Base-by-base conservation (phyloP, 257 asterid species). In the Salvia hispanica region DNA sequence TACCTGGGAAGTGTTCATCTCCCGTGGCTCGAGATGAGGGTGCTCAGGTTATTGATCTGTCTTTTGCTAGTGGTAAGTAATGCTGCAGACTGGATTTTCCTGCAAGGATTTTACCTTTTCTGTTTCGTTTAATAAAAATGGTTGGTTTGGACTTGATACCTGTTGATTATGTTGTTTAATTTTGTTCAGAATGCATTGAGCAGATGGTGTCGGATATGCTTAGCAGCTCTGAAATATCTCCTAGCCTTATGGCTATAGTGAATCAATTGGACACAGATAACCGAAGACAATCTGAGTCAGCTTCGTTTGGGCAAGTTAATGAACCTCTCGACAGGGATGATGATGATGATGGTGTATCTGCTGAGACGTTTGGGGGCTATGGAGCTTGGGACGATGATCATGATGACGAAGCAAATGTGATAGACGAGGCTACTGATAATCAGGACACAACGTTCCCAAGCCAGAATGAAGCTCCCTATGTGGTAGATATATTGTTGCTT, bases 51-150 rank as follows among this genome's bases (percentile, higher is more conserved):
- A 77, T 91, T 76, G 97, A 94, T 72, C 25, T 91, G 63, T 78
- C 88, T 72, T 94, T 91, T 81, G 91, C 95, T 47, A 85, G 80
- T 82, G 99, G 99, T 91, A 61, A 72, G 81, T 60, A 72, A 58
- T 44, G 69, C 44, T 61, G 61, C 21, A 52, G 62, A 62, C 58
- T 58, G 65, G 67, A 71, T 64, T 66, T 65, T 34, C 25, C 47
- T 58, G 31, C 14, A 18, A 42, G 66, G 39, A 34, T 34, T 34
- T 39, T 43, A 37, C 28, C 21, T 52, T 69, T 53, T 31, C 3
- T 72, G 40, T 58, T 25, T 25, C 31, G 1, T 25, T 25, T 25
- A 25, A 1, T 25, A 25, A 25, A 25, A 25, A 25, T 25, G 31
- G 1, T 25, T 47, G 16, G 47, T 43, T 25, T 60, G 33, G 33